Evolutionary conservation across 352 stramenopile genomes (phyloP).

Genomic region (Phytophthora pinifolia): DNA sequence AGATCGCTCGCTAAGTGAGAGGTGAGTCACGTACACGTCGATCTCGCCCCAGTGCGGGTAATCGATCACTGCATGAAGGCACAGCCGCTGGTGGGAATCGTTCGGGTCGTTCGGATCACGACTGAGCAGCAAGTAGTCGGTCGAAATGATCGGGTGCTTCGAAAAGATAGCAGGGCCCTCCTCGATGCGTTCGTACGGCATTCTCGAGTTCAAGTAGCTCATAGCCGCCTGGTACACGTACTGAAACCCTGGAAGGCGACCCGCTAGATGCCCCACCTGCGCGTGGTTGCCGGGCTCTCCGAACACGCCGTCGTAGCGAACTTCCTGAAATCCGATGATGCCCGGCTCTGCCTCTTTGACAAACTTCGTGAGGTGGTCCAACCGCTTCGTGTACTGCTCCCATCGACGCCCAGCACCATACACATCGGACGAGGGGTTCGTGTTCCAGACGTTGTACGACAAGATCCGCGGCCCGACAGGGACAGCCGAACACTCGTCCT

Average conservation of each 20-base stretch:
- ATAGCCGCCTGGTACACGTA: conserved; percentile 89
- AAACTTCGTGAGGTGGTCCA: conserved; percentile 72
- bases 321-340: conserved; percentile 89
- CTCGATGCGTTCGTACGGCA: conserved; percentile 75
- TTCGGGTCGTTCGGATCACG: conserved; percentile 82
- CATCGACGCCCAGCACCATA: conserved; percentile 59
- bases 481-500: conserved; percentile 16
- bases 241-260: conserved; percentile 68
- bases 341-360: conserved; percentile 49
- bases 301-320: conserved; percentile 83
- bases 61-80: conserved; percentile 74
- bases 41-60: conserved; percentile 65
- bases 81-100: conserved; percentile 83
- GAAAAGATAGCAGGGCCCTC: conserved; percentile 85
- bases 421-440: conserved; percentile 73
- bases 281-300: conserved; percentile 58
- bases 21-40: conserved; percentile 87
- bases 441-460: conserved; percentile 92
- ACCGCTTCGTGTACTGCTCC: conserved; percentile 72
- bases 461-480: conserved; percentile 56
- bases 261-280: conserved; percentile 75
- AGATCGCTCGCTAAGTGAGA: conserved; percentile 76
- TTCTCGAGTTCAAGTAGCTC: conserved; percentile 70
- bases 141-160: conserved; percentile 75
- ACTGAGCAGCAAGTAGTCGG: conserved; percentile 80